Evolutionary conservation across 495 filamentous ascomycete species (phyloP).

Genomic region (Penicillium cosmopolitanum): DNA sequence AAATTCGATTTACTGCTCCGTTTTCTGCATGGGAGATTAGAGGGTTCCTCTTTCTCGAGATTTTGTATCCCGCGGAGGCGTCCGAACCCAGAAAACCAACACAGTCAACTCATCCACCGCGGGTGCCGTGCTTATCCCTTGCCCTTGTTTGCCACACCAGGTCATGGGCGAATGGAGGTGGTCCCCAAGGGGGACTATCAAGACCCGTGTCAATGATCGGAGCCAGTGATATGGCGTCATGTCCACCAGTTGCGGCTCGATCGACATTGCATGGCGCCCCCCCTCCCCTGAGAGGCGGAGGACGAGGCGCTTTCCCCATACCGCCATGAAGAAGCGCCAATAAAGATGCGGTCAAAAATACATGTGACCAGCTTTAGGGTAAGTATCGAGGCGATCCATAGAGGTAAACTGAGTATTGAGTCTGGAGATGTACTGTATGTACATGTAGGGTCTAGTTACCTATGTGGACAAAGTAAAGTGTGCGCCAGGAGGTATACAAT

Average conservation of each 20-base stretch:
- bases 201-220: slow-evolving; percentile 9
- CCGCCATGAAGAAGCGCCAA: slow-evolving; percentile 11
- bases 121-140: slow-evolving; percentile 3
- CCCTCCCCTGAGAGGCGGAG: slow-evolving; percentile 26
- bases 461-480: slow-evolving; percentile 1
- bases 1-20: background rate
- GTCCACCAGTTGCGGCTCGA: slow-evolving; percentile 35
- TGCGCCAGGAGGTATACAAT: slow-evolving; percentile 4
- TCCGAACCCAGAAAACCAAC: background rate
- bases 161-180: slow-evolving; percentile 1
- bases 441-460: background rate
- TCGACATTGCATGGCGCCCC: slow-evolving; percentile 44
- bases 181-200: background rate
- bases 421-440: background rate
- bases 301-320: slow-evolving; percentile 17
- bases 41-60: background rate
- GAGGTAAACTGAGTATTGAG: slow-evolving; percentile 15
- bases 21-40: background rate
- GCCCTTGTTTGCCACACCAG: background rate
- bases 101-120: background rate
- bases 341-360: slow-evolving; percentile 11
- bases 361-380: slow-evolving; percentile 7
- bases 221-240: slow-evolving; percentile 31
- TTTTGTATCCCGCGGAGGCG: background rate
- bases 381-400: background rate